Conservation (phyloP, 2,329 filamentous ascomycete genomes). For the Trichoderma atrobrunneum region DNA sequence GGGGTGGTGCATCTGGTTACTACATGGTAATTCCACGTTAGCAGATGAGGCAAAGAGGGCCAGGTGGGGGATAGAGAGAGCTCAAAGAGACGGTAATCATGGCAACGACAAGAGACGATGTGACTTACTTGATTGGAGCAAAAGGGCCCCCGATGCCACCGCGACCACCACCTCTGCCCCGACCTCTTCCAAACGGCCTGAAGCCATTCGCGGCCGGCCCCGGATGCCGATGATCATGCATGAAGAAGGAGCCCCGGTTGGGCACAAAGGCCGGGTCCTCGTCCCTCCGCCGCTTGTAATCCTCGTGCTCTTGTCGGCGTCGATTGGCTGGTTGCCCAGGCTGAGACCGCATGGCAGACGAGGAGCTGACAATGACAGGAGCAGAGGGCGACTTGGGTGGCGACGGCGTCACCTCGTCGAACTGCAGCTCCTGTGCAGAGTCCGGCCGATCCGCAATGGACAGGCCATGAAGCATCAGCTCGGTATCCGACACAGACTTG, state of each 20-base stretch:
- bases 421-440: slow-evolving; percentile 45
- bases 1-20: slow-evolving; percentile 42
- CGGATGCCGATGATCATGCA: slow-evolving; percentile 86
- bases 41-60: slow-evolving; percentile 13
- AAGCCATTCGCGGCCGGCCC: slow-evolving; percentile 77
- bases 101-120: background rate
- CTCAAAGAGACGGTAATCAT: background rate
- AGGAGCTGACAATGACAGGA: slow-evolving; percentile 55
- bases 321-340: slow-evolving; percentile 64
- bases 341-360: slow-evolving; percentile 42
- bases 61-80: background rate
- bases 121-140: slow-evolving; percentile 62
- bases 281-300: slow-evolving; percentile 83
- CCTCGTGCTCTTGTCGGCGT: slow-evolving; percentile 81
- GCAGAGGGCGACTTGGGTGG: slow-evolving; percentile 42
- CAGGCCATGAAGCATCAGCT: slow-evolving; percentile 57
- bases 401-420: slow-evolving; percentile 43
- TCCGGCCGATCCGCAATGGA: slow-evolving; percentile 44
- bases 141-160: slow-evolving; percentile 58
- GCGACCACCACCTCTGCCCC: slow-evolving; percentile 59
- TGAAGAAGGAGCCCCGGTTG: slow-evolving; percentile 91
- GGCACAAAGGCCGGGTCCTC: slow-evolving; percentile 91
- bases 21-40: slow-evolving; percentile 25
- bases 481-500: slow-evolving; percentile 50
- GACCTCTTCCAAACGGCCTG: slow-evolving; percentile 65